Conservation (phyloP, 257 asterid species). For the Jacaranda mimosifolia region DNA sequence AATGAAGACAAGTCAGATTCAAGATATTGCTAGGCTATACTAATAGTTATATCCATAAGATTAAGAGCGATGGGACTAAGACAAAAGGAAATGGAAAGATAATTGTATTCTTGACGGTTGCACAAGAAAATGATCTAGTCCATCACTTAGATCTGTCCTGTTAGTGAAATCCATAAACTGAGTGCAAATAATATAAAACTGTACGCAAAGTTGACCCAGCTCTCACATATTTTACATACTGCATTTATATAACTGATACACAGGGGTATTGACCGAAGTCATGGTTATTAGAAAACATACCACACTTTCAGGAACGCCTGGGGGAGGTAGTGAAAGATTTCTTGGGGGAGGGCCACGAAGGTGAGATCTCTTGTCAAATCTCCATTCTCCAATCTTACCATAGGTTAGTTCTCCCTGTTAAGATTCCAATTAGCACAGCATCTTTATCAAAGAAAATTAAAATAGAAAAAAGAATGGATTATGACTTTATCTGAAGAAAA, state of each 20-base stretch:
- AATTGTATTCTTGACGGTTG: neutral
- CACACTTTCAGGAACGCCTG: slow-evolving; percentile 98
- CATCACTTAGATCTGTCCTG: slow-evolving; percentile 22
- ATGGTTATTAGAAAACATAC: slow-evolving; percentile 52
- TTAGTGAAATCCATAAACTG: neutral
- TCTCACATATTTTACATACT: neutral
- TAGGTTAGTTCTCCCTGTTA: slow-evolving; percentile 87
- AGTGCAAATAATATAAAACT: neutral
- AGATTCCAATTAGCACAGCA: slow-evolving; percentile 26
- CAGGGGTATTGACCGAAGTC: neutral
- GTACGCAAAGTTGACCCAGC: neutral
- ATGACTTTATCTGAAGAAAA: slow-evolving; percentile 8
- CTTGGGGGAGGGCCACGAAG: slow-evolving; percentile 81
- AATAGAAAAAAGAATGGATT: neutral
- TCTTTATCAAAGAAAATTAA: neutral
- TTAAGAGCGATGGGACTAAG: neutral
- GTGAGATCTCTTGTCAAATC: slow-evolving; percentile 95
- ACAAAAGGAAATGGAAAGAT: neutral
- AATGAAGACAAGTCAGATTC: neutral
- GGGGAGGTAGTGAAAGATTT: slow-evolving; percentile 90
- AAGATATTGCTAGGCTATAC: neutral
- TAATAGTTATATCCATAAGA: neutral
- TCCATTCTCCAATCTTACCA: slow-evolving; percentile 96
- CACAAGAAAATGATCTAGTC: neutral
- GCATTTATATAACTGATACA: neutral